These are phyloP conservation scores for Didymella sp. DNA, from an alignment of 2,329 filamentous ascomycete genomes.

Conservation along the genomic window DNA sequence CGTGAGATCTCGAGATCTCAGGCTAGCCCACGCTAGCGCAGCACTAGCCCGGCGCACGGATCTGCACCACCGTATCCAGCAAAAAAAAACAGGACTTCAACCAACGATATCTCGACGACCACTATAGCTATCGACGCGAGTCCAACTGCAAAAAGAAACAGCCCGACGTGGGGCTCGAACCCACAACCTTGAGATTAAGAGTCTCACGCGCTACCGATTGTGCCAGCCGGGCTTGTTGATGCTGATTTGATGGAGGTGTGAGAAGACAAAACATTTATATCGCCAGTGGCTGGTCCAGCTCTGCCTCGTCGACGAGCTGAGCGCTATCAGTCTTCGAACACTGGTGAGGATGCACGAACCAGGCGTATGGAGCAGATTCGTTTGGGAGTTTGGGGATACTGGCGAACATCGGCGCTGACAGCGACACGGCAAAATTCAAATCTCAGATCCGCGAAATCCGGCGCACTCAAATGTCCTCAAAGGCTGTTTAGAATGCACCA, in stretches of 20 bases:
- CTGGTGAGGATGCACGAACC: background rate
- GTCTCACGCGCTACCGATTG: slow-evolving; percentile 35
- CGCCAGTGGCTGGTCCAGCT: background rate
- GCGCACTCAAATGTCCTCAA: too few relatives aligned
- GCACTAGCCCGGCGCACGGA: background rate
- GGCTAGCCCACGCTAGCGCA: background rate
- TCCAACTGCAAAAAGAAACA: slow-evolving; percentile 10
- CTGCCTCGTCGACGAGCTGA: background rate
- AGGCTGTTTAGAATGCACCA: too few relatives aligned
- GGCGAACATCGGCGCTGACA: slow-evolving; percentile 7
- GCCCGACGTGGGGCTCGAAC: slow-evolving; percentile 59
- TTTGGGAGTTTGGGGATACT: background rate
- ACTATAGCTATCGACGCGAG: background rate
- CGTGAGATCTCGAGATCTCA: too few relatives aligned
- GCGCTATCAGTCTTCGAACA: background rate
- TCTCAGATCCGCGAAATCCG: too few relatives aligned
- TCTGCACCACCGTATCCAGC: background rate
- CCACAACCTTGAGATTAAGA: slow-evolving; percentile 47
- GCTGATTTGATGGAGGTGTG: slow-evolving; percentile 9
- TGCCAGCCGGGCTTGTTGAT: slow-evolving; percentile 34
- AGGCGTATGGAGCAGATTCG: background rate
- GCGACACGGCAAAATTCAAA: too few relatives aligned
- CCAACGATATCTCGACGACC: background rate
- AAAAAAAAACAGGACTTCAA: background rate
- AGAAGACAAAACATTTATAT: background rate